Percentiles rank a stretch among this genome's conserved stretches.
Conservation (phyloP, 2,329 filamentous ascomycete genomes). For the Fusarium praegraminearum region DNA sequence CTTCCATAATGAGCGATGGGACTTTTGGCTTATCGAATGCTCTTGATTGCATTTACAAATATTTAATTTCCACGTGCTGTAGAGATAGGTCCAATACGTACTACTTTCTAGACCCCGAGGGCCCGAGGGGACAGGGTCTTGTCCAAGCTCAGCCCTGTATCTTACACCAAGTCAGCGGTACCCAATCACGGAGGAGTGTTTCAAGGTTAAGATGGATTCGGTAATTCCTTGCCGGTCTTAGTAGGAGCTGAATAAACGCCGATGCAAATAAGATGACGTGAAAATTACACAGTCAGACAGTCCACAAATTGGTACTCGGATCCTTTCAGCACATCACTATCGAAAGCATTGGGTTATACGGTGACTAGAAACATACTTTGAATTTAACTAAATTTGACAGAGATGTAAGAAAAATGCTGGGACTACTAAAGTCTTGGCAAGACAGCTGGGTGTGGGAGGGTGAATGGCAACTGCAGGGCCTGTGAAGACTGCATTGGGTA, state of each 20-base stretch:
- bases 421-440: background rate
- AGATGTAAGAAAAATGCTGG: background rate
- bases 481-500: background rate
- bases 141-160: slow-evolving; percentile 28
- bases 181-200: slow-evolving; percentile 5
- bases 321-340: background rate
- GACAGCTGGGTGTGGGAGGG: background rate
- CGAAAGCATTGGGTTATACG: background rate
- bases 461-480: background rate
- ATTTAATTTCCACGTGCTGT: background rate
- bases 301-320: background rate
- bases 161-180: background rate
- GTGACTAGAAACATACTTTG: background rate
- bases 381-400: background rate
- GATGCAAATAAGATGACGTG: background rate
- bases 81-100: background rate
- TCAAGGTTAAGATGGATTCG: background rate
- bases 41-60: background rate
- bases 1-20: background rate
- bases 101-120: background rate
- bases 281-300: background rate
- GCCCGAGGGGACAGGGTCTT: slow-evolving; percentile 8
- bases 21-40: background rate
- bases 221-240: background rate
- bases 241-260: slow-evolving; percentile 5